Evolutionary conservation across 2,329 filamentous ascomycete genomes (phyloP).

Genomic region (Fusarium sp.): DNA sequence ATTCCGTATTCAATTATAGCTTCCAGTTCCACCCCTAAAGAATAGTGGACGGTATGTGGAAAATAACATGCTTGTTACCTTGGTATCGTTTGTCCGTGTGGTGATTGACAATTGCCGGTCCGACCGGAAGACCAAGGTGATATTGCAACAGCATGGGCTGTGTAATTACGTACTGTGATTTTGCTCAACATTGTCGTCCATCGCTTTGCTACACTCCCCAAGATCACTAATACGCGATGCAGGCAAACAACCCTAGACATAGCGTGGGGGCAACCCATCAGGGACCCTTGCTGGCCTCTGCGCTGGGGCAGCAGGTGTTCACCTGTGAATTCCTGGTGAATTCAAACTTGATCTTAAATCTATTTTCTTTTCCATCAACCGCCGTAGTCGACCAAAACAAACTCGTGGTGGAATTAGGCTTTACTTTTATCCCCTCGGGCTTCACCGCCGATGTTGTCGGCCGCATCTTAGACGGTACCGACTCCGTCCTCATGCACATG

Average conservation of each 20-base stretch:
- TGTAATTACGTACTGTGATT: background rate
- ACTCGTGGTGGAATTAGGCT: background rate
- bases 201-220: background rate
- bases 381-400: conserved; percentile 18
- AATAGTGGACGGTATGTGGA: background rate
- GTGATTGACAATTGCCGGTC: background rate
- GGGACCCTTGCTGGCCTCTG: background rate
- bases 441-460: conserved; percentile 30
- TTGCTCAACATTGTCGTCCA: background rate
- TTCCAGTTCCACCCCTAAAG: background rate
- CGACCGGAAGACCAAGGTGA: background rate
- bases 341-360: background rate
- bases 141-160: background rate
- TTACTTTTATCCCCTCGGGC: conserved; percentile 13
- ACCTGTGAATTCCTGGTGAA: too few relatives aligned
- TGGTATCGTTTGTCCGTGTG: background rate
- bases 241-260: background rate
- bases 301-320: background rate
- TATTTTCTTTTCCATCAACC: background rate
- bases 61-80: background rate
- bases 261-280: conserved; percentile 9
- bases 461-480: conserved; percentile 14
- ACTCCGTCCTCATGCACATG: conserved; percentile 30
- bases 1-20: background rate
- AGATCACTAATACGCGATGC: background rate